Evolutionary conservation across 2,329 filamentous ascomycete species (phyloP), one percentile per base, ranked within the genome.

Genomic region (Colletotrichum shisoi): DNA sequence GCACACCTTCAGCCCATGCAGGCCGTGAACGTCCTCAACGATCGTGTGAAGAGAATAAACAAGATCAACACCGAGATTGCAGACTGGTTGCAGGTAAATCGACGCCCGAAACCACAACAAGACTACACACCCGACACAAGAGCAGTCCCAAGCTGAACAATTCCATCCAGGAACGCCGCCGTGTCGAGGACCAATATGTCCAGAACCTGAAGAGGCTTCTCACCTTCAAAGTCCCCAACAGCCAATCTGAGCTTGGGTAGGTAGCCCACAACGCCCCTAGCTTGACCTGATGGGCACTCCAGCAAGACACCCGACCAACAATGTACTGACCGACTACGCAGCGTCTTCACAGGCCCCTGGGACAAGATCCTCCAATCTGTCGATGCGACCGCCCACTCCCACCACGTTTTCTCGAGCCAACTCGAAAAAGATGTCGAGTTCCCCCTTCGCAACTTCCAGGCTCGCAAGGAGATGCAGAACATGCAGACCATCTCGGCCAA

Each of bases 331-430:
- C 19, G 3, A 40, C 57, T n/a, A 6, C 40, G 56, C 77, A 98
- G 95, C 70, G 88, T 97, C 71, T 98, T 99, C 77, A 90, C 94
- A 71, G 83, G 87, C 63, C 92, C 95, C 75, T 99, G 95, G 95
- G 89, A 91, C 76, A 92, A 91, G 76, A 91, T 99, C 71, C 83
- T 96, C 69, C 86, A 87, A 72, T 90, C 93, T 49, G 89, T 92
- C 74, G 91, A 95, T 71, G 84, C 89, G 68, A 87, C 96, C 70
- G 94, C 95, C 67, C 86, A 90, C 69, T 93, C 94, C 34, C 95
- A 99, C 79, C 88, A 92, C 73, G 83, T 87, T 42, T 89, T 97
- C 69, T 90, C 93, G 67, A 84, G 89, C 70, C 91, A 91, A 74
- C 91, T 99, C 77, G 93, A 96, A 71, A 87, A 88, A 71, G 94